Base-by-base conservation (phyloP, 495 filamentous ascomycete species). In the Bathelium albidoporum region DNA sequence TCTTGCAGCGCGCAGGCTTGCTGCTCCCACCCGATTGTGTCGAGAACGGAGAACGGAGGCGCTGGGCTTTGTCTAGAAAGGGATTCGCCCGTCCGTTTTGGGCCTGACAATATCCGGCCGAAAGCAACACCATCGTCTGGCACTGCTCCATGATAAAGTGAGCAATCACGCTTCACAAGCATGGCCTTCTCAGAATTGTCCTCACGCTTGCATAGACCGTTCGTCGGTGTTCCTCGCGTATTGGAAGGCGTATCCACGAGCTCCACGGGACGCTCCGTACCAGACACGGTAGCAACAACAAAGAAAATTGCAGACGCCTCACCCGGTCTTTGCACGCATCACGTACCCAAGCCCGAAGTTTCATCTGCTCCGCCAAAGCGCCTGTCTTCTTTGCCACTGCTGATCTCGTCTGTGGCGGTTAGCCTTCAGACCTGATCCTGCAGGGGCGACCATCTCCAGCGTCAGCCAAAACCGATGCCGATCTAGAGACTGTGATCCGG, bases 391-490 rank as follows among this genome's bases (percentile, higher is more conserved):
- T 55, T 20, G 49, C 22, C 49, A 16, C 49, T 16, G 5, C 24
- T 29, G 0, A 29, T 55, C 24, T 29, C 9, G 4, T 55, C 49
- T 55, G 49, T 29, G 22, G 49, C 49, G 9, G 5, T 55, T 24
- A 28, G 24, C 24, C n/a, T 55, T 28, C 49, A 55, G 49, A 55
- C 49, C 24, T 12, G 49, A 55, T 26, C 24, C 12, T 29, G 49
- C 24, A 55, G 24, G 49, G 16, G 49, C 24, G 24, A n/a, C 7
- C 49, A 55, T 28, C 49, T 55, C 49, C 49, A 55, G 20, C 11
- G 12, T 55, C 49, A 55, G 49, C 49, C 49, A 55, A 55, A 55
- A 0, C 49, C 49, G 49, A 55, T 55, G 12, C 24, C 49, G 49
- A 55, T 55, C 49, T 26, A 29, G 49, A 55, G 22, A 32, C 12